Conservation (phyloP, 768 basidiomycete species). For the Tricholoma hemisulphureum region DNA sequence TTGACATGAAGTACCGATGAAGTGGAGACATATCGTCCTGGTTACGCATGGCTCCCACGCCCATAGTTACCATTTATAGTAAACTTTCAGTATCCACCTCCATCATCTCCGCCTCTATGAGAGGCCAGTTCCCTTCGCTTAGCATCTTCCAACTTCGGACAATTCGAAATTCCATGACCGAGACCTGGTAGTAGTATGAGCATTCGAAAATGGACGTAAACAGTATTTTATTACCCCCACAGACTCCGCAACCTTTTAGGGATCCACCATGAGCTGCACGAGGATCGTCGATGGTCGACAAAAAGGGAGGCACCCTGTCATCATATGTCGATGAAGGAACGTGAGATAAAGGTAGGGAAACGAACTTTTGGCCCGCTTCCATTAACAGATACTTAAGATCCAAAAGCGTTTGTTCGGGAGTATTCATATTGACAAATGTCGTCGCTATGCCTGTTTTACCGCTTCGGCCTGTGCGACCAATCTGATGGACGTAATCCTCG, state of each 20-base stretch:
- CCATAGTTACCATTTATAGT: neutral
- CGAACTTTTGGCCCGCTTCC: conserved; percentile 93
- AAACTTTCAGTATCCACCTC: conserved; percentile 44
- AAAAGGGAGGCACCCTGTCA: conserved; percentile 86
- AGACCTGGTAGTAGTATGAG: conserved; percentile 54
- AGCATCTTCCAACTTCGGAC: conserved; percentile 93
- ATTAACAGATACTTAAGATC: conserved; percentile 96
- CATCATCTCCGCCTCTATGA: conserved; percentile 68
- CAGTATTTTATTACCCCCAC: conserved; percentile 69
- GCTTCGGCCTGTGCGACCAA: conserved; percentile 94
- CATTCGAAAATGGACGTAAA: neutral
- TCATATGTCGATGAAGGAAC: neutral
- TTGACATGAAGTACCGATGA: too few species aligned
- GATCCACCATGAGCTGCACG: conserved; percentile 74
- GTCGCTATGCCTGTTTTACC: conserved; percentile 99
- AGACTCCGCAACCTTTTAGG: conserved; percentile 89
- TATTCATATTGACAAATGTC: conserved; percentile 98
- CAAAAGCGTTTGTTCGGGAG: conserved; percentile 90
- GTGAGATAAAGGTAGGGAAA: neutral
- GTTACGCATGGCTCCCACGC: neutral
- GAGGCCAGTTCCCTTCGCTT: conserved; percentile 90
- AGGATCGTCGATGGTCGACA: conserved; percentile 88
- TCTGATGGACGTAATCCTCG: conserved; percentile 99
- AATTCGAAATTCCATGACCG: conserved; percentile 91
- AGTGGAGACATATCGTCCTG: too few species aligned